Conservation (phyloP, 495 filamentous ascomycete species). For the Cudoniella acicularis region DNA sequence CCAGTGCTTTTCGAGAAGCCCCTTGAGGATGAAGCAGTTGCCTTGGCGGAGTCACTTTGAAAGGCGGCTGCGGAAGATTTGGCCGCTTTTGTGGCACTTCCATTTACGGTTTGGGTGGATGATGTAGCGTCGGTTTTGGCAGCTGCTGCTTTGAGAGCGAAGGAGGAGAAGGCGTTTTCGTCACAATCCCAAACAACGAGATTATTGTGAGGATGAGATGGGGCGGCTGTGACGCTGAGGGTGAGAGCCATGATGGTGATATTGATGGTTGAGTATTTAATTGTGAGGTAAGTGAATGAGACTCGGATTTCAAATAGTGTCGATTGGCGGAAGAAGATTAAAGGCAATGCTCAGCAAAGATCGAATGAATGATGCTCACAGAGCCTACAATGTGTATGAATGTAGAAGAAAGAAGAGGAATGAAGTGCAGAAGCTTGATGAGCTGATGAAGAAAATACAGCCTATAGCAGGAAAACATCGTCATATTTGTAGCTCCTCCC, state of each 20-base stretch:
- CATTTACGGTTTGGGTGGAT: too few relatives aligned
- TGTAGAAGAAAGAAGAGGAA: not conserved
- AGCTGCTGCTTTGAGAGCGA: not conserved
- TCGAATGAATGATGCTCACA: not conserved
- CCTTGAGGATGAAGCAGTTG: not conserved
- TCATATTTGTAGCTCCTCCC: not conserved
- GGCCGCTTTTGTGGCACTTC: not conserved
- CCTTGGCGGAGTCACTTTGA: not conserved
- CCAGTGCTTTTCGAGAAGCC: too few relatives aligned
- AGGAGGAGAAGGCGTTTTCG: not conserved
- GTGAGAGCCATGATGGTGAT: not conserved
- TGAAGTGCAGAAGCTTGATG: not conserved
- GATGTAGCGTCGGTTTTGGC: not conserved
- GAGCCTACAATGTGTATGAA: not conserved
- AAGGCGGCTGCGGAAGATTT: not conserved
- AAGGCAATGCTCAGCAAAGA: not conserved
- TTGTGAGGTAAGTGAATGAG: not conserved
- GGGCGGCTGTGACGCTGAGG: not conserved
- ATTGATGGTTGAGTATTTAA: not conserved
- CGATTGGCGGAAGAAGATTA: not conserved
- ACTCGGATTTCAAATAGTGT: not conserved
- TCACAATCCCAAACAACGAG: not conserved
- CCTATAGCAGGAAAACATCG: not conserved
- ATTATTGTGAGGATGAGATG: not conserved
- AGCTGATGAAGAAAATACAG: not conserved